These are phyloP conservation scores for Coemansia sp. DNA, from an alignment of 192 early-diverging fungal genomes.

Conservation along the genomic window DNA sequence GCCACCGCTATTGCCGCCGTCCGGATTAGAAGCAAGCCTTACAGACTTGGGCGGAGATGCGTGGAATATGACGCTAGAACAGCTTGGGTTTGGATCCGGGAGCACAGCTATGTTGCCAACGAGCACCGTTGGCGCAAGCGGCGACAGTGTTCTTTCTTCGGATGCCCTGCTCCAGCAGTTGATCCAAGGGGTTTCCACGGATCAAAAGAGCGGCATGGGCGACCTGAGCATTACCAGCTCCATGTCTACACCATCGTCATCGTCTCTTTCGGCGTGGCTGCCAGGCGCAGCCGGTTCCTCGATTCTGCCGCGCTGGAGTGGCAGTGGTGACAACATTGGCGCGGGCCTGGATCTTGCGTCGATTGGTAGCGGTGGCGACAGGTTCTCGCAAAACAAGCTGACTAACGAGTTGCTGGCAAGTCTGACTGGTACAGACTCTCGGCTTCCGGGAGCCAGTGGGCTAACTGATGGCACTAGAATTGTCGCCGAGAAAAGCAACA, in stretches of 20 bases:
- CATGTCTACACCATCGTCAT: slow-evolving; percentile 2
- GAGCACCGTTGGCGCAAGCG: not conserved
- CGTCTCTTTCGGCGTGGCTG: slow-evolving; percentile 16
- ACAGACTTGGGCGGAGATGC: not conserved
- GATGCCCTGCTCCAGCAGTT: slow-evolving; percentile 43
- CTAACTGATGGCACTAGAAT: not conserved
- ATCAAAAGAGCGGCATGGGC: not conserved
- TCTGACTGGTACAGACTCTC: not conserved
- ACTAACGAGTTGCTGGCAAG: not conserved
- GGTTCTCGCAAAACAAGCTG: not conserved
- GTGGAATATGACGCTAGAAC: slow-evolving; percentile 36
- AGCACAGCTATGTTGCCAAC: not conserved
- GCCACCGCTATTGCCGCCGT: not conserved
- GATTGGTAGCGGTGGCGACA: not conserved
- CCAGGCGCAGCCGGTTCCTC: slow-evolving; percentile 16
- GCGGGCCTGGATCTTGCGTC: not conserved
- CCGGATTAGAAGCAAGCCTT: slow-evolving; percentile 7
- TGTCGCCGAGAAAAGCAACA: not conserved
- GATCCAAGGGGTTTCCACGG: slow-evolving; percentile 23
- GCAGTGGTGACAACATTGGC: not conserved
- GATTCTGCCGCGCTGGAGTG: slow-evolving; percentile 20
- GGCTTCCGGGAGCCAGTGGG: not conserved
- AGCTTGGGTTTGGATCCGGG: slow-evolving; percentile 27
- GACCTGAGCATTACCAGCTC: not conserved
- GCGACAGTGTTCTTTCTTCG: slow-evolving; percentile 15